Base-by-base conservation (phyloP, 2,329 filamentous ascomycete species). In the Nectriaceae sp. region DNA sequence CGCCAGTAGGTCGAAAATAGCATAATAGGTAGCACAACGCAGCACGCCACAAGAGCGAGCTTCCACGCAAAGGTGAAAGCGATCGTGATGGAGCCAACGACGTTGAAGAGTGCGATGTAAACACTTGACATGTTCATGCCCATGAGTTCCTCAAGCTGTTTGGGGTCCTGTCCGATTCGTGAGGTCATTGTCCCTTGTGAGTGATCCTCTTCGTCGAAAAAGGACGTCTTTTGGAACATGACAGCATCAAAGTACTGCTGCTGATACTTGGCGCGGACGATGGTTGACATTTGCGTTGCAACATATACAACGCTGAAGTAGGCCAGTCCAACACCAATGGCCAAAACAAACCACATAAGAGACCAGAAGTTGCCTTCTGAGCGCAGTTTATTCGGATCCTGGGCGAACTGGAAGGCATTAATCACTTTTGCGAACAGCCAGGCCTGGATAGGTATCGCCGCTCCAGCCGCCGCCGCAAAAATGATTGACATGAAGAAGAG, bases 61-160 rank as follows among this genome's bases (percentile, higher is more conserved):
- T 90, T 92, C 89, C 89, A 92, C 2, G 86, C 85, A 63, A 87
- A 90, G 4, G 78, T 73, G 59, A 89, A 90, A 1, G 85, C 77
- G 43, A 92, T 86, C 37, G 78, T 72, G 13, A 89, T 68, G 6
- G 80, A 82, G 0, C 87, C 88, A 8, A 82, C 59, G 3, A 92
- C 68, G 41, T 81, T 86, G 62, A 89, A 85, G 19, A 87, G 62
- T 8, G 85, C 82, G 18, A 85, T 80, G 50, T 75, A 75, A 2
- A 82, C 77, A 54, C 88, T 75, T 2, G 83, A 77, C 76, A 87
- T 80, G 60, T 87, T 85, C 39, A 79, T 70, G 4, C 82, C 81
- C 59, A 85, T 76, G 5, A 87, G 71, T 64, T 87, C 80, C 63
- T 85, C 80, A 3, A 87, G 68, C 44, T 82, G 76, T 53, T 78